Conservation (phyloP, 176 grass and related monocot species). For the Musa itinerans region DNA sequence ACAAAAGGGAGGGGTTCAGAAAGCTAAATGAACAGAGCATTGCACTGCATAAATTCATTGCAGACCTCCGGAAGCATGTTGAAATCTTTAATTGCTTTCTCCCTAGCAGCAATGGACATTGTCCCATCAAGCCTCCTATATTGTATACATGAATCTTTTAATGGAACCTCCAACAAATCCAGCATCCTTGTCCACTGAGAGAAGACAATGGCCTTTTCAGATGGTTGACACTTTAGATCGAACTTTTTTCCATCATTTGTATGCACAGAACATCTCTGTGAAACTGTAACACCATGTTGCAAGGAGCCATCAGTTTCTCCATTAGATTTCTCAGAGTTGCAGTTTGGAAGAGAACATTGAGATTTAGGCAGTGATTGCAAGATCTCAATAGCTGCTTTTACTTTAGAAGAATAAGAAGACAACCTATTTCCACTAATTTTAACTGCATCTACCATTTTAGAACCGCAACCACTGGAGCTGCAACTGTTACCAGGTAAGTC, state of each 20-base stretch:
- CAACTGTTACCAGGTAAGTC: slow-evolving; percentile 31
- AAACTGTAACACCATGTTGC: not conserved
- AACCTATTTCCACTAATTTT: slow-evolving; percentile 39
- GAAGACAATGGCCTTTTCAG: slow-evolving; percentile 97
- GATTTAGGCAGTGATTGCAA: slow-evolving; percentile 62
- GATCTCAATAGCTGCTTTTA: slow-evolving; percentile 70
- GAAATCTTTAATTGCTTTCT: slow-evolving; percentile 92
- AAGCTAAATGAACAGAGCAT: slow-evolving; percentile 9
- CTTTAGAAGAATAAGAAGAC: slow-evolving; percentile 73
- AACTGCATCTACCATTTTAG: slow-evolving; percentile 36
- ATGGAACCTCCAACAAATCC: slow-evolving; percentile 78
- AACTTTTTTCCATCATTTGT: slow-evolving; percentile 29
- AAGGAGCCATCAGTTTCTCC: not conserved
- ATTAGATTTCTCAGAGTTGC: slow-evolving; percentile 11
- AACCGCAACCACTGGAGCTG: slow-evolving; percentile 30
- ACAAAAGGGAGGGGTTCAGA: slow-evolving; percentile 8
- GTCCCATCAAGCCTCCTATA: slow-evolving; percentile 94
- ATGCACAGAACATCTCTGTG: not conserved
- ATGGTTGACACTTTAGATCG: slow-evolving; percentile 33
- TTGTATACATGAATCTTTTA: slow-evolving; percentile 59
- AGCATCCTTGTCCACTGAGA: slow-evolving; percentile 99
- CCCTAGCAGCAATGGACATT: slow-evolving; percentile 86
- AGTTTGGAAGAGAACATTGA: slow-evolving; percentile 20
- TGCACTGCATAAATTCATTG: not conserved
- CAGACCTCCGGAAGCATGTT: slow-evolving; percentile 84